Conservation (phyloP, 2,329 filamentous ascomycete genomes). For the Alternaria atra region DNA sequence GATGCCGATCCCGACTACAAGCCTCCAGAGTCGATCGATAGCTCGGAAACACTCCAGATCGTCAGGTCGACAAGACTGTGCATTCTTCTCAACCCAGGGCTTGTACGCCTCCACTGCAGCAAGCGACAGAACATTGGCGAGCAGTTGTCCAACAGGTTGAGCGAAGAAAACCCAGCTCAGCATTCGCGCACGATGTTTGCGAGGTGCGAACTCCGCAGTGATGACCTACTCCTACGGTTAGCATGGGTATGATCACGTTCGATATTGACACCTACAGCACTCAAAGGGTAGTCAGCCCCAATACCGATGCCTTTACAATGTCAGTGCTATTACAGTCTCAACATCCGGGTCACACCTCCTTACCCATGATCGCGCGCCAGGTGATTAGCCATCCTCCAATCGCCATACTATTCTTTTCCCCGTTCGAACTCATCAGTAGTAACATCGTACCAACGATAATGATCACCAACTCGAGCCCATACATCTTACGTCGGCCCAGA, state of each 20-base stretch:
- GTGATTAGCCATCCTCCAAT: conserved; percentile 52
- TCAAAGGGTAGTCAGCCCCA: conserved; percentile 50
- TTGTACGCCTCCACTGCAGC: conserved; percentile 39
- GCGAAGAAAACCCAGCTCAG: conserved; percentile 54
- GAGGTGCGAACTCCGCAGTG: conserved; percentile 52
- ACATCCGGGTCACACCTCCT: neutral
- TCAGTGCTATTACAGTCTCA: neutral
- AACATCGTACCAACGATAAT: conserved; percentile 53
- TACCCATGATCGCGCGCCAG: conserved; percentile 53
- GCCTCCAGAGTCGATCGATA: conserved; percentile 53
- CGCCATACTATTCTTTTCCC: conserved; percentile 48
- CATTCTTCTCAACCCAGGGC: conserved; percentile 30
- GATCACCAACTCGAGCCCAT: conserved; percentile 53
- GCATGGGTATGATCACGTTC: neutral
- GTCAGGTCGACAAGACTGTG: conserved; percentile 23
- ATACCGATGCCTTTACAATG: conserved; percentile 43
- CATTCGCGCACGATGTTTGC: conserved; percentile 52
- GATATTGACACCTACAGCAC: conserved; percentile 31
- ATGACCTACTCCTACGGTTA: conserved; percentile 34
- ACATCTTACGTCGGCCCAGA: conserved; percentile 51
- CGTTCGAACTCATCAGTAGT: conserved; percentile 50
- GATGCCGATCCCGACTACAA: conserved; percentile 53
- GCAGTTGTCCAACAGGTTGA: conserved; percentile 53
- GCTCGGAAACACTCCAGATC: conserved; percentile 39
- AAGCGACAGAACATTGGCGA: conserved; percentile 43